Conservation (phyloP, 2,329 filamentous ascomycete genomes). For the Cytospora chrysosperma region DNA sequence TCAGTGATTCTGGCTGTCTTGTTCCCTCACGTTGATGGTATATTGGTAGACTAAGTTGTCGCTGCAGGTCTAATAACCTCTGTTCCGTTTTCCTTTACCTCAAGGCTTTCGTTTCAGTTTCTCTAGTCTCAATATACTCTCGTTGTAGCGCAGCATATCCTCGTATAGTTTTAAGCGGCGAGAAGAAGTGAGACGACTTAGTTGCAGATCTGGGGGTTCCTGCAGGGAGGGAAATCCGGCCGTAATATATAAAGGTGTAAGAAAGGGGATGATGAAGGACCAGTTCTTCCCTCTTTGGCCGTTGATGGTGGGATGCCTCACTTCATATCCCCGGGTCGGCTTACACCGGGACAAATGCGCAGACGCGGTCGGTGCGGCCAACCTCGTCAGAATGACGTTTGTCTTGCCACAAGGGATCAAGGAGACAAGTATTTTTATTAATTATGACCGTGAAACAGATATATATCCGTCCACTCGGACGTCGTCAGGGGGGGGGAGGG, state of each 20-base stretch:
- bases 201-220: too few relatives aligned
- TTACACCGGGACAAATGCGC: slow-evolving; percentile 6
- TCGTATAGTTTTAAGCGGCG: neutral
- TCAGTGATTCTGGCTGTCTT: neutral
- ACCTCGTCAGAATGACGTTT: slow-evolving; percentile 14
- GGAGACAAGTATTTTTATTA: neutral
- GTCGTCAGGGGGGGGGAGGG: neutral
- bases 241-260: neutral
- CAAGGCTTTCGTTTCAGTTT: slow-evolving; percentile 1
- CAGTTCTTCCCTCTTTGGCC: neutral
- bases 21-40: too few relatives aligned
- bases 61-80: slow-evolving; percentile 1
- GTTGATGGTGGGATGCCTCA: neutral
- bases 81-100: neutral
- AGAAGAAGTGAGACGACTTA: neutral
- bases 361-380: neutral
- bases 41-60: neutral
- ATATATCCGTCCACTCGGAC: neutral
- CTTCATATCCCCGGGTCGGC: neutral
- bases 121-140: neutral
- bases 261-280: neutral
- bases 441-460: neutral
- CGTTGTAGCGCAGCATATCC: neutral
- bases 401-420: neutral
- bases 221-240: neutral